Percentiles rank a stretch among this genome's conserved stretches.
phyloP scores from a whole-genome alignment of 306 rosid species.

The Cyamopsis tetragonoloba region DNA sequence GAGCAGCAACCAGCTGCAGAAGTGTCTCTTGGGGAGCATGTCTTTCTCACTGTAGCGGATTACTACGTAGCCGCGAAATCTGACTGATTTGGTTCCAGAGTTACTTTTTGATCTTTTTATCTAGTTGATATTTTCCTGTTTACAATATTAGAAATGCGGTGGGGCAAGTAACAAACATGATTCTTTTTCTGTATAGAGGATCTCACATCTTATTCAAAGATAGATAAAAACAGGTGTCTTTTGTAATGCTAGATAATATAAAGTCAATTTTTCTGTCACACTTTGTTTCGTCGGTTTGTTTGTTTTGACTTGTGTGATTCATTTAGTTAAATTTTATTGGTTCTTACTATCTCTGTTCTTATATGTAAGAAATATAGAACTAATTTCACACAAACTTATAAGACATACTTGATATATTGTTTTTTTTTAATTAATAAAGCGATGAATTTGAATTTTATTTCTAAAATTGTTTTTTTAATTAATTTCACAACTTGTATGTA shows the following conservation, averaged over 20 bases:
- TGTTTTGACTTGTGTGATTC: not conserved
- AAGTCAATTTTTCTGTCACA: not conserved
- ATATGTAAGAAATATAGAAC: too few relatives aligned
- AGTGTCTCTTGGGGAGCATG: constrained; percentile 55
- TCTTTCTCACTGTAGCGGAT: constrained; percentile 68
- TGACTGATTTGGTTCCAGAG: constrained; percentile 6
- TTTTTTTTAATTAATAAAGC: too few relatives aligned
- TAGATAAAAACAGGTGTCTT: not conserved
- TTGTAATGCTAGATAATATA: constrained; percentile 9
- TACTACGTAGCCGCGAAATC: constrained; percentile 26
- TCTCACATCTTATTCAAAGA: constrained; percentile 13
- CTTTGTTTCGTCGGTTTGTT: not conserved
- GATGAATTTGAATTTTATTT: too few relatives aligned
- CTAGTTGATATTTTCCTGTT: not conserved
- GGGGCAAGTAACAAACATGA: not conserved
- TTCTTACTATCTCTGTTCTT: too few relatives aligned
- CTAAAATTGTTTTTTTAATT: too few relatives aligned
- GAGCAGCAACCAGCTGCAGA: constrained; percentile 53
- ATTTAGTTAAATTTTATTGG: too few relatives aligned
- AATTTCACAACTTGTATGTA: too few relatives aligned
- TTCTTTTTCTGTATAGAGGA: constrained; percentile 28
- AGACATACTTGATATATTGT: too few relatives aligned
- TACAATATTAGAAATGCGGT: constrained; percentile 9
- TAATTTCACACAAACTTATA: too few relatives aligned
- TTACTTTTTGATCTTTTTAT: not conserved